Percentiles rank a stretch among this genome's conserved stretches.
phyloP scores from a whole-genome alignment of 177 flowering plant genomes.

The Vitis hybrid region DNA sequence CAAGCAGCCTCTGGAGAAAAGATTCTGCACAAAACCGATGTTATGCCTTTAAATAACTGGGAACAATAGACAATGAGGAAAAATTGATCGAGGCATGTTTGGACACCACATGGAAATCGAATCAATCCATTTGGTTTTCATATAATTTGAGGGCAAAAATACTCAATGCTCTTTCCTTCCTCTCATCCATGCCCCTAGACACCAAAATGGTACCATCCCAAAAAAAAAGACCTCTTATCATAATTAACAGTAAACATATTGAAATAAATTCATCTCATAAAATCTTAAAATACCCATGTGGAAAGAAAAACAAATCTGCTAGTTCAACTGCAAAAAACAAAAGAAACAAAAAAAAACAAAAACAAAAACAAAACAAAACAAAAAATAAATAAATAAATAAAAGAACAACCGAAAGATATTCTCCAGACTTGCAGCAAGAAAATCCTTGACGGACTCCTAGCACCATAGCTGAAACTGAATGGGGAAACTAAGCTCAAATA shows the following conservation, averaged over 20 bases:
- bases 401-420: background rate
- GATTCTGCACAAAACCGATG: conserved; percentile 54
- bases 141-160: background rate
- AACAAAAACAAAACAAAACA: no score
- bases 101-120: background rate
- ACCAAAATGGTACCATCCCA: background rate
- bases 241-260: background rate
- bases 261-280: background rate
- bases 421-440: background rate
- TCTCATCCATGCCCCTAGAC: no score
- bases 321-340: background rate
- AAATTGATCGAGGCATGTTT: background rate
- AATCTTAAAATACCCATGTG: background rate
- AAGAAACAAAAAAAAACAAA: background rate
- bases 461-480: background rate
- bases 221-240: background rate
- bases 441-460: background rate
- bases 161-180: background rate
- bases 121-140: background rate
- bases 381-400: no score
- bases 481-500: background rate
- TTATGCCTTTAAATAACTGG: conserved; percentile 14
- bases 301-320: background rate
- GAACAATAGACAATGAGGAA: background rate
- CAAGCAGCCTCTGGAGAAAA: conserved; percentile 96